These are phyloP conservation scores for Nemania abortiva DNA, from an alignment of 2,329 filamentous ascomycete genomes.

Conservation along the genomic window DNA sequence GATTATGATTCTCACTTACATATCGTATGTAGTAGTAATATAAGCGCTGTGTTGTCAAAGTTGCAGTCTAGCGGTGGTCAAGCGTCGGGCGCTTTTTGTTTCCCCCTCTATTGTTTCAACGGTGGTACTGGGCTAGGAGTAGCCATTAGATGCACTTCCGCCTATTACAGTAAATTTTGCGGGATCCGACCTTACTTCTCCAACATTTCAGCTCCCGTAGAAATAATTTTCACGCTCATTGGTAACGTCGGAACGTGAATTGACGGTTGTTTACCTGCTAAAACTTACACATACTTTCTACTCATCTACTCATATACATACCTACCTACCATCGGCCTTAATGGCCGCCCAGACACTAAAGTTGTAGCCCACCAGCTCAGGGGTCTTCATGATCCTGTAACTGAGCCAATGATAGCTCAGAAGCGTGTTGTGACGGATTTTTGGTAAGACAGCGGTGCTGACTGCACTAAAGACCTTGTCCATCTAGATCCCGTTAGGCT, in stretches of 20 bases:
- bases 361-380: constrained; percentile 16
- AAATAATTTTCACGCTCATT: background rate
- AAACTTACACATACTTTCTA: background rate
- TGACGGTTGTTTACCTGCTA: background rate
- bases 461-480: constrained; percentile 12
- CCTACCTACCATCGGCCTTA: background rate
- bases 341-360: constrained; percentile 24
- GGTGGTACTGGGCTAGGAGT: background rate
- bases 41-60: constrained; percentile 37
- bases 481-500: constrained; percentile 1
- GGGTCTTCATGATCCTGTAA: constrained; percentile 20
- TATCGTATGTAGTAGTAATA: background rate
- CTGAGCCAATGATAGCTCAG: constrained; percentile 33
- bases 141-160: background rate
- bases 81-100: constrained; percentile 6
- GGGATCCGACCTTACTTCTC: background rate
- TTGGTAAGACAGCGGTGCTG: constrained; percentile 24
- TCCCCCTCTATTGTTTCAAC: background rate
- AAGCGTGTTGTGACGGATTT: constrained; percentile 20
- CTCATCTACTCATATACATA: background rate
- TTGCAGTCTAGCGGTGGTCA: constrained; percentile 26
- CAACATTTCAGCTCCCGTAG: background rate
- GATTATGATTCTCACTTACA: constrained; percentile 11
- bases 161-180: background rate
- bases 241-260: constrained; percentile 25